Evolutionary conservation across 495 filamentous ascomycete genomes (phyloP).

Genomic region (Podospora sp.): DNA sequence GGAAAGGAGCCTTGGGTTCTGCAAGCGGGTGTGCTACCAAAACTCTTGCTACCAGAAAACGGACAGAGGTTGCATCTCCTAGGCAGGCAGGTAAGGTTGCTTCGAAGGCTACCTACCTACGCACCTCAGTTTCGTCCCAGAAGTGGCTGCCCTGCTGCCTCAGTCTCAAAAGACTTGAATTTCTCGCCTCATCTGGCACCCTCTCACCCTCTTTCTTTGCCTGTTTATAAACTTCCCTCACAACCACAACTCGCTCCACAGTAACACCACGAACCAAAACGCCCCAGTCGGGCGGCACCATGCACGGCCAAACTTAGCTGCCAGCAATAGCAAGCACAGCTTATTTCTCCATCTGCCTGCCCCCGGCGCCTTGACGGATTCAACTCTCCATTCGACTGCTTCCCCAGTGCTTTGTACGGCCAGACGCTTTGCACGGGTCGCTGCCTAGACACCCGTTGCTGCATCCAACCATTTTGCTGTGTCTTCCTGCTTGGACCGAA

Average conservation of each 20-base stretch:
- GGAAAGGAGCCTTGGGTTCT: not conserved
- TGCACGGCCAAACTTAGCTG: not conserved
- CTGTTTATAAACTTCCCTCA: too few species aligned
- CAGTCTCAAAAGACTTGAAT: not conserved
- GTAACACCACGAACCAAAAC: constrained; percentile 15
- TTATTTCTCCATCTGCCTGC: not conserved
- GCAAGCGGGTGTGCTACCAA: not conserved
- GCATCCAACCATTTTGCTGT: not conserved
- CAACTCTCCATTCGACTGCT: not conserved
- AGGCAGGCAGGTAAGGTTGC: not conserved
- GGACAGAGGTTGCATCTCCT: not conserved
- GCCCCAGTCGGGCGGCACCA: constrained; percentile 1
- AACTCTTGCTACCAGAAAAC: not conserved
- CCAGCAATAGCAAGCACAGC: constrained; percentile 2
- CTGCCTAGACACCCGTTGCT: constrained; percentile 3
- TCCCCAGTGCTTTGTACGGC: not conserved
- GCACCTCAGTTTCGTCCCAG: not conserved
- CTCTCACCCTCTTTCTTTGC: not conserved
- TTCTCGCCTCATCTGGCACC: not conserved
- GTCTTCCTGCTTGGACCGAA: not conserved
- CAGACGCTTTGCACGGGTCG: not conserved
- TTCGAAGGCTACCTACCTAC: not conserved
- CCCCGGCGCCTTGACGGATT: not conserved
- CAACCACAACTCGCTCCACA: not conserved
- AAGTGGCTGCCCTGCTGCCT: not conserved